Percentiles rank a stretch among this genome's conserved stretches.
These are phyloP conservation scores for Aspergillus viridinutans DNA, from an alignment of 2,329 filamentous ascomycete species.

Conservation along the genomic window DNA sequence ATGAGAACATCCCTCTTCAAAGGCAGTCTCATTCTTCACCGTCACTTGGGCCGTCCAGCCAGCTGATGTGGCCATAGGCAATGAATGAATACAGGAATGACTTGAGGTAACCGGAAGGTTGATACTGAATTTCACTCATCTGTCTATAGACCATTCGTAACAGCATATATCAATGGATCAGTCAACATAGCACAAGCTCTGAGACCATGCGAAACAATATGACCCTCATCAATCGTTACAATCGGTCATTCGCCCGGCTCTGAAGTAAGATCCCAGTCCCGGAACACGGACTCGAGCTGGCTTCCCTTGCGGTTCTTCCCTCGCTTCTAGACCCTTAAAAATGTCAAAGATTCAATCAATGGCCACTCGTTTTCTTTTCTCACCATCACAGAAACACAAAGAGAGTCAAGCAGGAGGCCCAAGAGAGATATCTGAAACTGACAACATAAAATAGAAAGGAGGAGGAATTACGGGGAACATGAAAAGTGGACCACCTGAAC, in stretches of 20 bases:
- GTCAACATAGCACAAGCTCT: conserved; percentile 14
- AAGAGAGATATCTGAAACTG: conserved; percentile 1
- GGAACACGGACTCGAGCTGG: background rate
- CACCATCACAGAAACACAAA: background rate
- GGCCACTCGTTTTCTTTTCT: background rate
- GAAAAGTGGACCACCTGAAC: conserved; percentile 37
- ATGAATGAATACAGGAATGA: conserved; percentile 2
- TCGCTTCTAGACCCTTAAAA: background rate
- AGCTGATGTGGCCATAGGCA: no score
- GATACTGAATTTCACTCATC: conserved; percentile 30
- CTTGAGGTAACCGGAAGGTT: conserved; percentile 6
- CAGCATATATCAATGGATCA: conserved; percentile 33
- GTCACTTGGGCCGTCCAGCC: no score
- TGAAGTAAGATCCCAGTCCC: background rate
- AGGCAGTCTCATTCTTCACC: background rate
- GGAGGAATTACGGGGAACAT: conserved; percentile 16
- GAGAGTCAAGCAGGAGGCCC: background rate
- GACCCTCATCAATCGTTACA: background rate
- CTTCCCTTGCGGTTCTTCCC: background rate
- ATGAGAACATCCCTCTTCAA: background rate
- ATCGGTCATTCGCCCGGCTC: background rate
- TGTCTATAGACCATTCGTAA: conserved; percentile 39
- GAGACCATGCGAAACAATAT: background rate
- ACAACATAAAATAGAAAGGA: background rate
- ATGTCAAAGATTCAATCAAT: background rate